These are phyloP conservation scores for Vaccinium corymbosum DNA, from an alignment of 148 eudicot genomes.

Conservation along the genomic window DNA sequence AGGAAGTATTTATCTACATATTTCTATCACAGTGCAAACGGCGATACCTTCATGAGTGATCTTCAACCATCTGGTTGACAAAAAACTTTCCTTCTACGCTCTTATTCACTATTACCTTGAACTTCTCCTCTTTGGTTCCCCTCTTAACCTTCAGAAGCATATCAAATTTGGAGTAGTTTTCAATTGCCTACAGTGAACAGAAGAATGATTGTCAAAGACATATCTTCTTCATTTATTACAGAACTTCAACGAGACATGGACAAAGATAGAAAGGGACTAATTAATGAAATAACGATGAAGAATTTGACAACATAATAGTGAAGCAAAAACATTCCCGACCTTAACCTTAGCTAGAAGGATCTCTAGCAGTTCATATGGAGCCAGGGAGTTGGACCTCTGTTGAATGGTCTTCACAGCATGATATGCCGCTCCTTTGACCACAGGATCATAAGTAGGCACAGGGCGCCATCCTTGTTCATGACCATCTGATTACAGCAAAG, in stretches of 20 bases:
- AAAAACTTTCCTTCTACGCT: constrained; percentile 25
- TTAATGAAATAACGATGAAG: not conserved
- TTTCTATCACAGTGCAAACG: not conserved
- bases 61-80: constrained; percentile 19
- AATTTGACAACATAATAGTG: not conserved
- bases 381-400: constrained; percentile 33
- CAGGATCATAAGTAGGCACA: constrained; percentile 38
- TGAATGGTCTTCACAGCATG: constrained; percentile 45
- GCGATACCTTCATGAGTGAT: constrained; percentile 13
- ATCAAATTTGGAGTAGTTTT: constrained; percentile 32
- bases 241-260: not conserved
- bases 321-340: constrained; percentile 18
- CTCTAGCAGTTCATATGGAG: constrained; percentile 39
- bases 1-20: constrained; percentile 6
- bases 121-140: constrained; percentile 36
- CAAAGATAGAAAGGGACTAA: not conserved
- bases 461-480: constrained; percentile 29
- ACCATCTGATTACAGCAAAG: constrained; percentile 29
- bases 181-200: constrained; percentile 29
- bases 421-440: constrained; percentile 46
- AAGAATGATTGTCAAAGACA: constrained; percentile 1
- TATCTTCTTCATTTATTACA: not conserved
- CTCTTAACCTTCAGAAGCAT: constrained; percentile 40
- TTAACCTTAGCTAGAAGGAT: constrained; percentile 48
- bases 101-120: constrained; percentile 35